A percentile compares a stretch with the other conserved stretches of the same genome.
Conservation (phyloP, 2,329 filamentous ascomycete species). For the Didymella glomerata region DNA sequence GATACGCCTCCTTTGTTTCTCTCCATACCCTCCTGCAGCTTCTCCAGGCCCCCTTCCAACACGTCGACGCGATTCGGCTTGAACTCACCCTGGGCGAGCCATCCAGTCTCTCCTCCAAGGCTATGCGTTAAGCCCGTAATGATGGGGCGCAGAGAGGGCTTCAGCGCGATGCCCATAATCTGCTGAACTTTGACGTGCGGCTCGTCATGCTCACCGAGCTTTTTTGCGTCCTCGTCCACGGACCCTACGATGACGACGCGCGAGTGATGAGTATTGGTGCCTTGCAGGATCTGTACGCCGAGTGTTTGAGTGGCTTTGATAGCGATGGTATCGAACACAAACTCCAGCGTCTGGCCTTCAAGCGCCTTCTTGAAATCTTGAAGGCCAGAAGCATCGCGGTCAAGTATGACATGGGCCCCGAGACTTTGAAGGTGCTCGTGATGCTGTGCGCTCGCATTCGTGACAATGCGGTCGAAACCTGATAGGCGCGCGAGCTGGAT, state of each 20-base stretch:
- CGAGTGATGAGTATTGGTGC: conserved; percentile 4
- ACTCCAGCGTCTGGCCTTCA: conserved; percentile 12
- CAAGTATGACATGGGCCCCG: conserved; percentile 38
- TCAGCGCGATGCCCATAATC: conserved; percentile 18
- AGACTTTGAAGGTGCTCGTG: conserved; percentile 46
- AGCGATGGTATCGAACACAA: conserved; percentile 23
- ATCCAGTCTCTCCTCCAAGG: conserved; percentile 22
- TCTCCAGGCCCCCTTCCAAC: conserved; percentile 14
- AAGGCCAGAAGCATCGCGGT: conserved; percentile 7
- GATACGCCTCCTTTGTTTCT: conserved; percentile 23
- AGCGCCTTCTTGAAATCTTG: conserved; percentile 15
- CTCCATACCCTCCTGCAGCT: conserved; percentile 21
- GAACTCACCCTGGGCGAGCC: conserved; percentile 16
- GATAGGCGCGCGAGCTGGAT: conserved; percentile 50
- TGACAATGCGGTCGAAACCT: conserved; percentile 49
- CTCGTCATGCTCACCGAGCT: conserved; percentile 11
- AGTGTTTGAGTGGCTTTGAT: conserved; percentile 9
- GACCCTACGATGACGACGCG: conserved; percentile 1
- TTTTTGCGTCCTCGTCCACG: conserved; percentile 11
- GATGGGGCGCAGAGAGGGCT: conserved; percentile 10
- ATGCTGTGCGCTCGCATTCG: conserved; percentile 44
- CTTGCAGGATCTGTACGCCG: conserved; percentile 16
- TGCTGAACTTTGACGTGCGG: conserved; percentile 11
- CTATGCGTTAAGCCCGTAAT: conserved; percentile 17
- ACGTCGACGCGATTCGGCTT: conserved; percentile 20